Evolutionary conservation across 495 filamentous ascomycete genomes (phyloP).

Genomic region (Ramalina intermedia): DNA sequence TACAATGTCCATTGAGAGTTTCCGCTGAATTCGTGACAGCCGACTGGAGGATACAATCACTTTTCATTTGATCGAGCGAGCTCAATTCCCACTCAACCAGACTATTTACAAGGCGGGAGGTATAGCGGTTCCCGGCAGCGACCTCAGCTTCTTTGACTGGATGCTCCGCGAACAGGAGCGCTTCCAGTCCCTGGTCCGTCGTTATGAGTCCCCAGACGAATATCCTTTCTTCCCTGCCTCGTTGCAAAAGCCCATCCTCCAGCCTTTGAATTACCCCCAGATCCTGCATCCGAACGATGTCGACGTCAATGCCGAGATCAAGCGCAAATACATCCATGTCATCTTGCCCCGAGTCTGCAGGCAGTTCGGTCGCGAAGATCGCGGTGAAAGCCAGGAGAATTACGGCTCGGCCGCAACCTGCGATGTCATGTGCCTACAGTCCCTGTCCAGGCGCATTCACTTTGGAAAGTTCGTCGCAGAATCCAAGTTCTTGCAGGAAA

Average conservation of each 20-base stretch:
- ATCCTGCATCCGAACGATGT: conserved; percentile 89
- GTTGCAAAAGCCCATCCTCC: conserved; percentile 66
- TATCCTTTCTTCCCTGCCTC: conserved; percentile 90
- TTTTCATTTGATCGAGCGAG: conserved; percentile 95
- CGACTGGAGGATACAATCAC: conserved; percentile 97
- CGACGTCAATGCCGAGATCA: conserved; percentile 80
- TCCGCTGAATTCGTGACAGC: conserved; percentile 28
- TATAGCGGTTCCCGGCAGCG: conserved; percentile 56
- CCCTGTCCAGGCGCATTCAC: conserved; percentile 81
- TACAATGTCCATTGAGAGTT: background rate
- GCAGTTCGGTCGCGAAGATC: conserved; percentile 56
- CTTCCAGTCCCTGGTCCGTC: conserved; percentile 84
- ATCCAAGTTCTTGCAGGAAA: conserved; percentile 84
- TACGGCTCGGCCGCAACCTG: conserved; percentile 86
- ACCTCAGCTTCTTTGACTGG: conserved; percentile 83
- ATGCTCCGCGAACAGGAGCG: conserved; percentile 78
- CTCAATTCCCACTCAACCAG: conserved; percentile 86
- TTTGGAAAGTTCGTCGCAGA: conserved; percentile 99
- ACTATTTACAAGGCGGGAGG: conserved; percentile 75
- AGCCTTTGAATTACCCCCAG: conserved; percentile 75
- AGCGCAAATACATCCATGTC: conserved; percentile 63
- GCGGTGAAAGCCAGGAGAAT: conserved; percentile 80
- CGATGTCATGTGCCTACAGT: conserved; percentile 84
- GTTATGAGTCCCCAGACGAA: conserved; percentile 92
- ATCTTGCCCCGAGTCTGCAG: conserved; percentile 73